Base-by-base conservation (phyloP, 805 yeast genomes). In the Yamadazyma paraphyllophila region DNA sequence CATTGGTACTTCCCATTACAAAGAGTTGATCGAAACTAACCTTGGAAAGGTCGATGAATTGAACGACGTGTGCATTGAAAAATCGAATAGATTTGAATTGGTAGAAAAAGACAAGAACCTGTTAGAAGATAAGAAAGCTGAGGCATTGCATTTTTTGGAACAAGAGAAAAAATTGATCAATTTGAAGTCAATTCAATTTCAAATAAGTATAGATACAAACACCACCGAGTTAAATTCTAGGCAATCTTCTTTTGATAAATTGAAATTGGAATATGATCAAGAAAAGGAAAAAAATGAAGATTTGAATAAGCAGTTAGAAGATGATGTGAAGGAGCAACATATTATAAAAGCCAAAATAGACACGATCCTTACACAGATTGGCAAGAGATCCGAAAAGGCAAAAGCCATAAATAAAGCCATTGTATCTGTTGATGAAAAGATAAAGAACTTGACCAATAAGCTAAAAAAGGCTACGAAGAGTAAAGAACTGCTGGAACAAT, bases 1-100 rank as follows among this genome's bases (percentile, higher is more conserved):
- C 40, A 94, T 95, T 45, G 99, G 99, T 3, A 95, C 99, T 0
- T 75, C 97, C 1, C 74, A 77, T 39, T 95, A 91, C 61, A 91
- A 94, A 62, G 72, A 74, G 20, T 66, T 81, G 34, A 91, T 94
- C 48, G 96, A 88, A 57, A 76, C 77, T 24, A 73, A 81, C 20
- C 67, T 78, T 39, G 60, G 66, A 1, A 73, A 80, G 51, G 78
- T 88, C 11, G 96, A 88, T 25, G 79, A 74, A n/a, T 63, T 89
- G 50, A 89, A 90, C 59, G 95, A 87, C 36, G 72, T 81, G 7
- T 89, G 96, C 59, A 67, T 80, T 31, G 96, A 88, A 58, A 91
- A 90, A 59, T 88, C 87, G 52, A 80, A 77, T 48, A 76, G 97
- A 48, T 85, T 87, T 55, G 83, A 82, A 46, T 76, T 89, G 55